Percentiles rank a stretch among this genome's conserved stretches.
These are phyloP conservation scores for Yamadazyma mexicana DNA, from an alignment of 1,139 yeast species.

Conservation along the genomic window DNA sequence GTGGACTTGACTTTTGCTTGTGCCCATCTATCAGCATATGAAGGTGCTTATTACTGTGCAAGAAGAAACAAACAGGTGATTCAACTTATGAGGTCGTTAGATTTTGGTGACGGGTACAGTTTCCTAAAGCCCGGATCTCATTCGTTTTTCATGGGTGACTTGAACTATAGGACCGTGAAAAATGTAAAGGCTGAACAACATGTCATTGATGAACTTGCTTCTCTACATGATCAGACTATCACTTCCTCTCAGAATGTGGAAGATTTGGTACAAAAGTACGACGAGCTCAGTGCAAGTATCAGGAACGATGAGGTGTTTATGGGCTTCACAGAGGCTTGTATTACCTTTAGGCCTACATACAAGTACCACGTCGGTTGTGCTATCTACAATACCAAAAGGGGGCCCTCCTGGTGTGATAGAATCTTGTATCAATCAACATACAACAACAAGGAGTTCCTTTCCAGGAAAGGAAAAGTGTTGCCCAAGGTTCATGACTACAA, in stretches of 20 bases:
- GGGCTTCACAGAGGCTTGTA: constrained; percentile 64
- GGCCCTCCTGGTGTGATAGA: constrained; percentile 91
- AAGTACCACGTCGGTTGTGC: constrained; percentile 56
- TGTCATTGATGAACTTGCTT: constrained; percentile 19
- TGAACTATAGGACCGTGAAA: constrained; percentile 68
- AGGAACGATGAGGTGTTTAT: constrained; percentile 47
- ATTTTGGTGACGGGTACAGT: constrained; percentile 61
- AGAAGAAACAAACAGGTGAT: constrained; percentile 55
- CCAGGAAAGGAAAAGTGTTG: constrained; percentile 9
- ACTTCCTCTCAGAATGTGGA: constrained; percentile 16
- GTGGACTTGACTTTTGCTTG: constrained; percentile 60
- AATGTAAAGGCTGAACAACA: constrained; percentile 17
- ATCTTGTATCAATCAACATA: constrained; percentile 59
- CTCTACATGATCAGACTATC: constrained; percentile 26
- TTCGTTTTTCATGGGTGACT: constrained; percentile 76
- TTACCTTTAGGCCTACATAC: constrained; percentile 74
- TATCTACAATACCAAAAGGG: constrained; percentile 56
- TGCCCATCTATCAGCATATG: constrained; percentile 77
- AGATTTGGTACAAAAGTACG: constrained; percentile 37
- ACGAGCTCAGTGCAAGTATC: constrained; percentile 58
- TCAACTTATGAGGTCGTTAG: constrained; percentile 52
- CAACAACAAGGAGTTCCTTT: constrained; percentile 11
- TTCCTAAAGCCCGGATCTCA: constrained; percentile 58
- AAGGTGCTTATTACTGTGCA: constrained; percentile 51
- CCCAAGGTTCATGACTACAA: constrained; percentile 39